Evolutionary conservation across 768 basidiomycete species (phyloP).

Genomic region (Podaxis sp.): DNA sequence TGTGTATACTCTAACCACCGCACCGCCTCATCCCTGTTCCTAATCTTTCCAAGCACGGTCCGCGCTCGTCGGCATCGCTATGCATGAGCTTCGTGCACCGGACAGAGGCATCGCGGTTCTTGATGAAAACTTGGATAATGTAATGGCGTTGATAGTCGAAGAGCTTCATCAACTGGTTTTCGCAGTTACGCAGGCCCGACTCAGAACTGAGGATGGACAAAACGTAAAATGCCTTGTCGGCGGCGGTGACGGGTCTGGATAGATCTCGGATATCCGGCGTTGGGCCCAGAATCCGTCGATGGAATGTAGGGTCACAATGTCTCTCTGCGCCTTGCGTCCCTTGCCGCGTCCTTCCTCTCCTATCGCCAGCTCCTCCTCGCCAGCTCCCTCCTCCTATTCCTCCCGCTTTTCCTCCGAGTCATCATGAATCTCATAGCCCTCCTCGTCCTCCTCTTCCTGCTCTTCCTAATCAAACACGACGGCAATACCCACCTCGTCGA

Average conservation of each 20-base stretch:
- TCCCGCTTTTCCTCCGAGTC: constrained; percentile 79
- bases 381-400: constrained; percentile 41
- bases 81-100: no score
- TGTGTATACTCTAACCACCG: constrained; percentile 98
- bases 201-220: constrained; percentile 40
- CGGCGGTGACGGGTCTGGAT: constrained; percentile 91
- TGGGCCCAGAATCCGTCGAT: constrained; percentile 99
- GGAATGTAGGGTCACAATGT: constrained; percentile 75
- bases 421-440: constrained; percentile 83
- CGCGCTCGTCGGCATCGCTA: constrained; percentile 42
- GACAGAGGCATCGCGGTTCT: constrained; percentile 57
- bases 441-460: constrained; percentile 90
- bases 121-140: constrained; percentile 85
- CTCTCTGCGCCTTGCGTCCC: constrained; percentile 60
- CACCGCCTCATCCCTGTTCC: constrained; percentile 95
- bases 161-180: constrained; percentile 75
- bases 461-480: constrained; percentile 98
- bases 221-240: constrained; percentile 85
- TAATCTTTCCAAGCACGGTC: constrained; percentile 76
- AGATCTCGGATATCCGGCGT: constrained; percentile 85
- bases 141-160: constrained; percentile 94
- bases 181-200: constrained; percentile 19
- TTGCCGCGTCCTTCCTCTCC: constrained; percentile 61
- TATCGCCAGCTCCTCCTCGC: constrained; percentile 40
- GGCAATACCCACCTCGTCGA: constrained; percentile 96